Percentiles rank a stretch among this genome's conserved stretches.
Evolutionary conservation across 108 stramenopile species (phyloP).

Genomic region (Parietichytrium sp.): DNA sequence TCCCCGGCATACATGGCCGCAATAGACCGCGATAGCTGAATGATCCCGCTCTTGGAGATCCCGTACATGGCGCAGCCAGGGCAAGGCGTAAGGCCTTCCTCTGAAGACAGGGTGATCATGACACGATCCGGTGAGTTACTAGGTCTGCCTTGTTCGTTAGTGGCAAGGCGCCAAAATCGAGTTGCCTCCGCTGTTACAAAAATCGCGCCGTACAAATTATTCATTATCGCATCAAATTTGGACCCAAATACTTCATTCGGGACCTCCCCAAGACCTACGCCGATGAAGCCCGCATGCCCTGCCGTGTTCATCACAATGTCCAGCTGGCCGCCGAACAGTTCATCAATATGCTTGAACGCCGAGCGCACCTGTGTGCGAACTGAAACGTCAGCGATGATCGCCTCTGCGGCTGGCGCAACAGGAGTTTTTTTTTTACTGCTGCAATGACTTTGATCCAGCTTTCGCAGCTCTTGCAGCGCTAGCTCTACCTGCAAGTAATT

Average conservation of each 20-base stretch:
- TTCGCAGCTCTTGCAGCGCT: background rate
- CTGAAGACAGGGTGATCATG: background rate
- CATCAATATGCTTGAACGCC: background rate
- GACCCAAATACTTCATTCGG: conserved; percentile 2
- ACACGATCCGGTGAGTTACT: background rate
- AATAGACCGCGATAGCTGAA: background rate
- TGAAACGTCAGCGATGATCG: background rate
- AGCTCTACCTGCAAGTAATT: background rate
- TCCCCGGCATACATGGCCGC: conserved; percentile 6
- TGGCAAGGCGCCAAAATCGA: background rate
- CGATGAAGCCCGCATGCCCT: conserved; percentile 5
- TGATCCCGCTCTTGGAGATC: conserved; percentile 21
- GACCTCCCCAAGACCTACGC: background rate
- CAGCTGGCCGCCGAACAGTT: too few species aligned
- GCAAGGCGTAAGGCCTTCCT: conserved; percentile 31
- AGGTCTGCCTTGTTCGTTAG: background rate
- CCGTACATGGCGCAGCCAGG: conserved; percentile 35
- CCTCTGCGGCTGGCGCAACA: background rate
- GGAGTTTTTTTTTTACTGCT: too few species aligned
- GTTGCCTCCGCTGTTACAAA: background rate
- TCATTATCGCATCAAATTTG: conserved; percentile 2
- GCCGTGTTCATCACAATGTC: background rate
- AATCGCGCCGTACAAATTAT: conserved; percentile 25
- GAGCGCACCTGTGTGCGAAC: background rate
- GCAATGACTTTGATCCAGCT: background rate